A percentile compares a stretch with the other conserved stretches of the same genome.
phyloP scores from a whole-genome alignment of 306 rosid genomes.

The Begonia loranthoides region DNA sequence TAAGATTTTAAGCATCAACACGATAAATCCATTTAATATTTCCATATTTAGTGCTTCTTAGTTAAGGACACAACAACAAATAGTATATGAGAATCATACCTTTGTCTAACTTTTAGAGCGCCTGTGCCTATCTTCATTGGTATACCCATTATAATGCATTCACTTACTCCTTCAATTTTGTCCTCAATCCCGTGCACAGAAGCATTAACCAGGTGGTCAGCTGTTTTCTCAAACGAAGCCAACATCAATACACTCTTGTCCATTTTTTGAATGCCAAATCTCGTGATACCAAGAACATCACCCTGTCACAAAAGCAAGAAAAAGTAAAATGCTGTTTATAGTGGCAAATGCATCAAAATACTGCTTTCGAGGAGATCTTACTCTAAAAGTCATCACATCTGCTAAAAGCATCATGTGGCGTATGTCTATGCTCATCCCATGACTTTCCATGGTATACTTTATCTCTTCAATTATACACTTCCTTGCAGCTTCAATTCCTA shows the following conservation, averaged over 20 bases:
- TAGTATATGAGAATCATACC: constrained; percentile 27
- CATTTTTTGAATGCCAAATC: constrained; percentile 88
- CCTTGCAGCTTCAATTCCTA: constrained; percentile 97
- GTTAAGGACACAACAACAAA: neutral
- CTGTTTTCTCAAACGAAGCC: constrained; percentile 83
- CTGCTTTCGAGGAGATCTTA: constrained; percentile 22
- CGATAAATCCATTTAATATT: too few relatives aligned
- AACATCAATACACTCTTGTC: constrained; percentile 81
- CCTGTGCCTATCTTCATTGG: constrained; percentile 86
- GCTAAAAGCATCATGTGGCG: constrained; percentile 97
- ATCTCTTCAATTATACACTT: constrained; percentile 66
- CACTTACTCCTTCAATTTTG: constrained; percentile 79
- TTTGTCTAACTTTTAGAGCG: constrained; percentile 70
- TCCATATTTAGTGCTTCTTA: too few relatives aligned
- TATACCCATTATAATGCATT: constrained; percentile 84
- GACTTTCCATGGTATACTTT: constrained; percentile 54
- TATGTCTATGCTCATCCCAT: constrained; percentile 75
- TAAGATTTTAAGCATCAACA: too few relatives aligned
- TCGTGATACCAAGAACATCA: constrained; percentile 79
- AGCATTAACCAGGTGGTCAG: constrained; percentile 73
- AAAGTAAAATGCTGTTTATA: neutral
- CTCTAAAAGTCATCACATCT: constrained; percentile 82
- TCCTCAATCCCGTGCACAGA: constrained; percentile 56
- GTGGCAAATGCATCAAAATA: neutral
- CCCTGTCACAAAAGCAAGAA: constrained; percentile 39